Conservation (phyloP, 768 basidiomycete genomes). For the Auricularia sp. region DNA sequence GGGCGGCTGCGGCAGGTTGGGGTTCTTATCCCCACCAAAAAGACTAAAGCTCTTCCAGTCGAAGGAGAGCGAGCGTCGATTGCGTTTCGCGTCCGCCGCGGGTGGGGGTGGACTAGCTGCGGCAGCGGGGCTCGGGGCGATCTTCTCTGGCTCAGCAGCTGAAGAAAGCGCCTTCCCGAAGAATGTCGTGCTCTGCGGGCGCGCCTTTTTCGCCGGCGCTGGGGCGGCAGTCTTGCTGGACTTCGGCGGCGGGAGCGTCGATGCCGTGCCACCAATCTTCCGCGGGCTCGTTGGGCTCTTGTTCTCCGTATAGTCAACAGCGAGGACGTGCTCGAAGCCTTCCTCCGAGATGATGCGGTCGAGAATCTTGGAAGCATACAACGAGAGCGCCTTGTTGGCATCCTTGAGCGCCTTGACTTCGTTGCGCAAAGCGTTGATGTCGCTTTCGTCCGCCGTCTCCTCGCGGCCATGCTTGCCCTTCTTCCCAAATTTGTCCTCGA, state of each 20-base stretch:
- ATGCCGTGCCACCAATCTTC: neutral
- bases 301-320: constrained; percentile 77
- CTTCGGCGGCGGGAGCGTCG: constrained; percentile 17
- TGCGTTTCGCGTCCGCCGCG: constrained; percentile 30
- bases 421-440: constrained; percentile 63
- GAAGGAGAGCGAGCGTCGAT: constrained; percentile 73
- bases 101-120: constrained; percentile 18
- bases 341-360: constrained; percentile 95
- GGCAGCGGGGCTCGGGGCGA: constrained; percentile 15
- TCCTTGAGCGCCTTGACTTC: constrained; percentile 92
- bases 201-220: constrained; percentile 21
- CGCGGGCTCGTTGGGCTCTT: constrained; percentile 23
- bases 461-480: constrained; percentile 39
- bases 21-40: constrained; percentile 49
- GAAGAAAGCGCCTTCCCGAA: constrained; percentile 14
- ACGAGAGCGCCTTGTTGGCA: constrained; percentile 88
- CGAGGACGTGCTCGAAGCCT: constrained; percentile 93
- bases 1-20: constrained; percentile 29
- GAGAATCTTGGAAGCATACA: constrained; percentile 96
- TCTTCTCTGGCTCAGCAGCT: constrained; percentile 13
- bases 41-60: constrained; percentile 76
- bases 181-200: constrained; percentile 6
- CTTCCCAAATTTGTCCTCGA: constrained; percentile 42
- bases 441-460: constrained; percentile 28
- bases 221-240: constrained; percentile 17